A percentile compares a stretch with the other conserved stretches of the same genome.
These are phyloP conservation scores for Anthostomella pinea DNA, from an alignment of 2,329 filamentous ascomycete species.

Conservation along the genomic window DNA sequence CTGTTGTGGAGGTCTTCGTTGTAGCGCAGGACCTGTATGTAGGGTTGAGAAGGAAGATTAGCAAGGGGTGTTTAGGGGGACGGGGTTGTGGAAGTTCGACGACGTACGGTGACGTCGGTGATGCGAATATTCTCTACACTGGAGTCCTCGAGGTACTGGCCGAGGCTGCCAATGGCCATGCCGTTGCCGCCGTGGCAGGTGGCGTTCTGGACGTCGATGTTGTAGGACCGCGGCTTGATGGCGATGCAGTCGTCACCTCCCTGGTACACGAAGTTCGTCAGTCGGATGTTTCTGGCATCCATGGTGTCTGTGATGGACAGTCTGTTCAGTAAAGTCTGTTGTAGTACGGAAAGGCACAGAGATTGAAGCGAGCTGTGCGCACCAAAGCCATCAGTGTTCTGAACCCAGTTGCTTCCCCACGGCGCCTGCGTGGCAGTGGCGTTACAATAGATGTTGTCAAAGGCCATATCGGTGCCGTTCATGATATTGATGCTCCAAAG, in stretches of 20 bases:
- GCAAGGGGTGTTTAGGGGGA: too few species aligned
- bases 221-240: conserved; percentile 54
- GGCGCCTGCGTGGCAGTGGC: conserved; percentile 49
- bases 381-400: conserved; percentile 55
- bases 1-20: conserved; percentile 47
- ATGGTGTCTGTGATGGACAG: conserved; percentile 41
- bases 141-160: conserved; percentile 54
- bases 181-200: conserved; percentile 52
- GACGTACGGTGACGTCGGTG: conserved; percentile 44
- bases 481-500: conserved; percentile 56
- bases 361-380: neutral
- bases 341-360: neutral
- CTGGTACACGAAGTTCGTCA: conserved; percentile 52
- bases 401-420: conserved; percentile 52
- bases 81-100: too few species aligned
- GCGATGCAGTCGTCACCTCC: conserved; percentile 57
- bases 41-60: too few species aligned
- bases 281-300: conserved; percentile 47
- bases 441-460: conserved; percentile 50
- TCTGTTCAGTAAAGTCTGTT: neutral
- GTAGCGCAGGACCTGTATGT: too few species aligned
- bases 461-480: conserved; percentile 52
- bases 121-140: conserved; percentile 48
- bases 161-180: conserved; percentile 53
- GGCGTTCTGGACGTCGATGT: conserved; percentile 46